Conservation (phyloP, 2,329 filamentous ascomycete genomes). For the Cladorrhinum sp. region DNA sequence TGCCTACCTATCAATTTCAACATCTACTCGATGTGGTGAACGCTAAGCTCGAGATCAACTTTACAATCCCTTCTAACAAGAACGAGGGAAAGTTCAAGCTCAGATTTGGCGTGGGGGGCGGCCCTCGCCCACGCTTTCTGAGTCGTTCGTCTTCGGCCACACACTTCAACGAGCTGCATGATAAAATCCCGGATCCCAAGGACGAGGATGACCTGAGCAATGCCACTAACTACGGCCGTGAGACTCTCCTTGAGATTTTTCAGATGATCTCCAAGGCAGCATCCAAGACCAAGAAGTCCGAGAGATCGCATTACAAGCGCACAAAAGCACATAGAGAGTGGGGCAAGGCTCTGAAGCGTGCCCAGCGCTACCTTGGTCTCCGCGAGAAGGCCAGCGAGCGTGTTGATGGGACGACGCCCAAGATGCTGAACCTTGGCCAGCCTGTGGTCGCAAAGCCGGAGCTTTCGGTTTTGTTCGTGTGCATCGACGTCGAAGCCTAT, state of each 20-base stretch:
- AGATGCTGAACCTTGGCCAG: constrained; percentile 42
- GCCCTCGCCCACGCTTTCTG: constrained; percentile 65
- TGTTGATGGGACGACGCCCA: constrained; percentile 12
- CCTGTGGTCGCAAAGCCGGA: constrained; percentile 48
- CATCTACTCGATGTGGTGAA: constrained; percentile 65
- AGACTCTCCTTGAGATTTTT: constrained; percentile 54
- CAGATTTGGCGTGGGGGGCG: constrained; percentile 57
- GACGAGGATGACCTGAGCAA: constrained; percentile 35
- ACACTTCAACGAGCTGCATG: constrained; percentile 27
- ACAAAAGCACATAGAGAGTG: constrained; percentile 49
- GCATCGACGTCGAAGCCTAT: constrained; percentile 78
- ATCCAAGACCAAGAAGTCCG: constrained; percentile 45
- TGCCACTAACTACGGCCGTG: constrained; percentile 37
- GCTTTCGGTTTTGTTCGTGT: constrained; percentile 65
- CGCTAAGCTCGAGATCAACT: constrained; percentile 46
- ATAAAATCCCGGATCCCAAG: constrained; percentile 36
- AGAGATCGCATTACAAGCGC: constrained; percentile 46
- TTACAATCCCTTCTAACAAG: constrained; percentile 56
- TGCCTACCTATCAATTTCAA: constrained; percentile 64
- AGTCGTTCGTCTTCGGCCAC: constrained; percentile 51
- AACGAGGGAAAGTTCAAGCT: constrained; percentile 56
- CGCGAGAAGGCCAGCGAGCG: constrained; percentile 35
- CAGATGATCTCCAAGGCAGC: constrained; percentile 47
- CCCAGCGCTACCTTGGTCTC: constrained; percentile 70
- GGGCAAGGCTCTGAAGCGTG: constrained; percentile 56